phyloP scores from a whole-genome alignment of 768 basidiomycete species.

The Omphalotus guepiniiformis region DNA sequence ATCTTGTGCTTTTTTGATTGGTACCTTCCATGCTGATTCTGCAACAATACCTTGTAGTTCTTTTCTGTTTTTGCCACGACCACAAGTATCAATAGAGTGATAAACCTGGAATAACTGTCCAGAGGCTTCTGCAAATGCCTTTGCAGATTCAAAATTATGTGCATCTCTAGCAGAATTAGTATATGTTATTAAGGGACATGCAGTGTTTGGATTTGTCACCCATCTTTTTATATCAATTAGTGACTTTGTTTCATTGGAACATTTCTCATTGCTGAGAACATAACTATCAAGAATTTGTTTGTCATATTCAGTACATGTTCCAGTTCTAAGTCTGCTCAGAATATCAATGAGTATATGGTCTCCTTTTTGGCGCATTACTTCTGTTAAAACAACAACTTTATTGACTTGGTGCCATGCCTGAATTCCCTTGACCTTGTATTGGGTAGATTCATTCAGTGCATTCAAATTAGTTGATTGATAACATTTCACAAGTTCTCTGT shows the following conservation, averaged over 20 bases:
- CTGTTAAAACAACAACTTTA: slow-evolving; percentile 10
- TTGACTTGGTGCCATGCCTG: slow-evolving; percentile 10
- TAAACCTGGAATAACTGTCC: slow-evolving; percentile 6
- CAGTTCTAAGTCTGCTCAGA: slow-evolving; percentile 8
- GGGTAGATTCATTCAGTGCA: slow-evolving; percentile 10
- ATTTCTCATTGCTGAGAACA: slow-evolving; percentile 10
- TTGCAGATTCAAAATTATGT: slow-evolving; percentile 3
- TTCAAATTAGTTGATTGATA: slow-evolving; percentile 5
- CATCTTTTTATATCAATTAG: slow-evolving; percentile 4
- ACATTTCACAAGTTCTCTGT: slow-evolving; percentile 11
- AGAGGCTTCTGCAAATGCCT: slow-evolving; percentile 10
- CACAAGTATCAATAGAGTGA: slow-evolving; percentile 6
- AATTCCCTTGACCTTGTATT: slow-evolving; percentile 10
- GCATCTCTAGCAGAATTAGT: slow-evolving; percentile 7
- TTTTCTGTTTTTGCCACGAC: not conserved
- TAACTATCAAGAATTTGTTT: slow-evolving; percentile 12
- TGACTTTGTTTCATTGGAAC: not conserved
- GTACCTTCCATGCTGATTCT: slow-evolving; percentile 4
- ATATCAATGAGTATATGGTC: slow-evolving; percentile 9
- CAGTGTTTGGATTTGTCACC: slow-evolving; percentile 2
- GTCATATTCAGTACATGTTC: slow-evolving; percentile 12
- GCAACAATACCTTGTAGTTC: slow-evolving; percentile 8
- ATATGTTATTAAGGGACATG: slow-evolving; percentile 8
- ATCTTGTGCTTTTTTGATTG: slow-evolving; percentile 9
- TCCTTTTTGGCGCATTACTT: slow-evolving; percentile 18